Conservation (phyloP, 2,329 filamentous ascomycete genomes). For the Diplodia mutila region DNA sequence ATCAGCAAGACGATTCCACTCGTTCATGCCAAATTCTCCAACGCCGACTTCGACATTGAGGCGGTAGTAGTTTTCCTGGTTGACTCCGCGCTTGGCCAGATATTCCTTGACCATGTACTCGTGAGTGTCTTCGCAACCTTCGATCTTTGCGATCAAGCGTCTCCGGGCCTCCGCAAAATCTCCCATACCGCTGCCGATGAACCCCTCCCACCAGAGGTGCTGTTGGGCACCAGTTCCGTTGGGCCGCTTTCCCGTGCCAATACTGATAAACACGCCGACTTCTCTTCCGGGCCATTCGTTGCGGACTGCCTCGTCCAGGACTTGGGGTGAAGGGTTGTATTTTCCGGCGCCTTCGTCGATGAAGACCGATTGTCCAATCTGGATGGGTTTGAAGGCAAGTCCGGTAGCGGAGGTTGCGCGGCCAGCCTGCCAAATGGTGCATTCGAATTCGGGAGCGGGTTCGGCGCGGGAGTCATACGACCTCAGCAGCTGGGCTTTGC, state of each 20-base stretch:
- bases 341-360: constrained; percentile 90
- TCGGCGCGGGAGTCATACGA: constrained; percentile 96
- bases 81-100: constrained; percentile 76
- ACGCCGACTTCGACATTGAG: constrained; percentile 97
- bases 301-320: constrained; percentile 84
- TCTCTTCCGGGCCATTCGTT: constrained; percentile 97
- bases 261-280: constrained; percentile 86
- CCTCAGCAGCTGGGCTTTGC: constrained; percentile 73
- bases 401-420: constrained; percentile 91
- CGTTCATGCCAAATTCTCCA: constrained; percentile 98
- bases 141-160: constrained; percentile 86
- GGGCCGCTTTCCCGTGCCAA: constrained; percentile 89
- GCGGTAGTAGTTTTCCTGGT: constrained; percentile 88
- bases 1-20: constrained; percentile 91
- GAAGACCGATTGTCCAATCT: constrained; percentile 90
- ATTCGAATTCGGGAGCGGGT: constrained; percentile 86
- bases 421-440: constrained; percentile 95
- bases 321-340: constrained; percentile 85
- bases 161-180: constrained; percentile 89
- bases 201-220: constrained; percentile 90
- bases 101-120: constrained; percentile 81
- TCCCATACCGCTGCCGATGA: constrained; percentile 70
- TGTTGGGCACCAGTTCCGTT: constrained; percentile 69
- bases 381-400: constrained; percentile 93
- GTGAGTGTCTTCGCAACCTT: constrained; percentile 91